Evolutionary conservation across 331 rosid species (phyloP).

Genomic region (Ulmus americana): DNA sequence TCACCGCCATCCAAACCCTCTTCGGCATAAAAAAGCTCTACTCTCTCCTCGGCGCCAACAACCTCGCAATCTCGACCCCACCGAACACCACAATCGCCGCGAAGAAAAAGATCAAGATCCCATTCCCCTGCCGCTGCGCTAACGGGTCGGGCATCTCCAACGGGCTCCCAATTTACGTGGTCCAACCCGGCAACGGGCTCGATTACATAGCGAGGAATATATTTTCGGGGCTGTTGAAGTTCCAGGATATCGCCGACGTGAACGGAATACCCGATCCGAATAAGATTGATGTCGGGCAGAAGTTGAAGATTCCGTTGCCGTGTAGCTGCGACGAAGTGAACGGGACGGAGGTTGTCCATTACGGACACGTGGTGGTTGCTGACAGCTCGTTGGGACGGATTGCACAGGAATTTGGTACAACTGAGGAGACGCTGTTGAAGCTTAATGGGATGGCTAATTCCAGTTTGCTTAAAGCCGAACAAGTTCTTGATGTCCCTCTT

Average conservation of each 20-base stretch:
- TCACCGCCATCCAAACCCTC: conserved; percentile 33
- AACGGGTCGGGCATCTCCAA: conserved; percentile 49
- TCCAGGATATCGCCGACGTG: conserved; percentile 28
- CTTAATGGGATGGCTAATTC: conserved; percentile 46
- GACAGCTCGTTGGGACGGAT: conserved; percentile 32
- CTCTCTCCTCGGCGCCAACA: conserved; percentile 58
- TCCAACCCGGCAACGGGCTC: conserved; percentile 33
- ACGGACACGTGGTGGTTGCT: conserved; percentile 26
- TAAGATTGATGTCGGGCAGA: conserved; percentile 27
- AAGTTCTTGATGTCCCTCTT: conserved; percentile 78
- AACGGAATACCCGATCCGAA: conserved; percentile 22
- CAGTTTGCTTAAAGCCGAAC: conserved; percentile 35
- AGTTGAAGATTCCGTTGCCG: conserved; percentile 64
- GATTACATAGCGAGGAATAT: conserved; percentile 36
- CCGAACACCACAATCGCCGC: not conserved
- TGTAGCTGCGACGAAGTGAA: conserved; percentile 74
- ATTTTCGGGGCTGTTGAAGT: conserved; percentile 37
- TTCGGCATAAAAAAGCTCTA: conserved; percentile 53
- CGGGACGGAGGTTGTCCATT: conserved; percentile 52
- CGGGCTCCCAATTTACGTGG: conserved; percentile 37
- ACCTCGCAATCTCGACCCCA: conserved; percentile 22
- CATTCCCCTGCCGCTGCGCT: conserved; percentile 52
- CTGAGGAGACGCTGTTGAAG: conserved; percentile 28
- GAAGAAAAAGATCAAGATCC: conserved; percentile 26
- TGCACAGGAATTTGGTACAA: conserved; percentile 41